Base-by-base conservation (phyloP, 2,329 filamentous ascomycete genomes). In the Diaporthe sp. region DNA sequence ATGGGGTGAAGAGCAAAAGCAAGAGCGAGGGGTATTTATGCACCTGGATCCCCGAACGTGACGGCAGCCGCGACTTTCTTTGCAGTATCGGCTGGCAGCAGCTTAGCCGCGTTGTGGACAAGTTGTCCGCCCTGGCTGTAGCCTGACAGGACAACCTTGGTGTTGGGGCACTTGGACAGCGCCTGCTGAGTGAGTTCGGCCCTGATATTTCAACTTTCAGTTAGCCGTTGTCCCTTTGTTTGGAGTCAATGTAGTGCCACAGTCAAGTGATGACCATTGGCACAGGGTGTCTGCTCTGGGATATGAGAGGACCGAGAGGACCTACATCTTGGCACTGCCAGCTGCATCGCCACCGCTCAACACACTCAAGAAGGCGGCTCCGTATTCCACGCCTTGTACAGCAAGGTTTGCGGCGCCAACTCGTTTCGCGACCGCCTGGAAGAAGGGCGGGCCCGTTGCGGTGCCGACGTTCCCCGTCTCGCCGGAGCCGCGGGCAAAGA, bases 111-210 rank as follows among this genome's bases (percentile, higher is more conserved):
- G n/a, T 79, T 79, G 75, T 79, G 79, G 17, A 79, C 79, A 19
- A 79, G 73, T 53, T 79, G 78, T 4, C 76, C 78, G 13, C 79
- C 79, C 73, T 79, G 79, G 51, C 75, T 77, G 31, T 79, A 86
- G 8, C 84, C 85, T 17, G 83, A 81, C 78, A 86, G 80, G 12
- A 85, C 82, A 39, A 86, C 79, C 62, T 83, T 82, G 4, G 84
- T 85, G 22, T 80, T 76, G 0, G 84, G 84, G 39, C 71, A 76
- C 37, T 46, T 22, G 6, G 42, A 31, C 3, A 61, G 7, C 0
- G 74, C 57, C 15, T 74, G 71, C 62, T 76, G 55, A 55, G 57
- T 28, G 8, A 74, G 62, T 15, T 73, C 13, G 3, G 74, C 74
- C 62, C 62, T 68, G 31, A 25, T 5, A 17, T 15, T 25, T 39